Percentiles rank a stretch among this genome's conserved stretches.
These are phyloP conservation scores for Pythium brachiatum DNA, from an alignment of 352 stramenopile species.

Conservation along the genomic window DNA sequence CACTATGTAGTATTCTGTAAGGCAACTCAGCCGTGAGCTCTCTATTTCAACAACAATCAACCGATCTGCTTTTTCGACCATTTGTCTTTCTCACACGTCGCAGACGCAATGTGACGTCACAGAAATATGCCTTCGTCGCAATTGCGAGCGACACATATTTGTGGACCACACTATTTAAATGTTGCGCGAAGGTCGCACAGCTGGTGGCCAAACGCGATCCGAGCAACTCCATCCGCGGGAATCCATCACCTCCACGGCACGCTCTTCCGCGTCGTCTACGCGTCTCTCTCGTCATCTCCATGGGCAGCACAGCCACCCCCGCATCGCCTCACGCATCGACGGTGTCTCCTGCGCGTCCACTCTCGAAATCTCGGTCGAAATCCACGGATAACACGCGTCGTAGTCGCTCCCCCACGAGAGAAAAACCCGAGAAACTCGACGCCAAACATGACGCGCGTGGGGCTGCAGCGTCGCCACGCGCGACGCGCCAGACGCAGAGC, in stretches of 20 bases:
- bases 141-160: no score
- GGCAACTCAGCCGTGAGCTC: background rate
- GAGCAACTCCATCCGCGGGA: background rate
- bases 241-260: background rate
- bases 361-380: slow-evolving; percentile 17
- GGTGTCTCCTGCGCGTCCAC: background rate
- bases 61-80: no score
- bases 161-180: background rate
- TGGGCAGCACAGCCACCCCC: background rate
- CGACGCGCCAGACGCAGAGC: background rate
- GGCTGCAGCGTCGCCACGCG: background rate
- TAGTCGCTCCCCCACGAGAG: background rate
- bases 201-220: background rate
- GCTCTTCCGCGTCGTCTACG: background rate
- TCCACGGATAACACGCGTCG: background rate
- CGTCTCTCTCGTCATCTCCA: background rate
- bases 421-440: background rate
- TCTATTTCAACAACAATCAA: no score
- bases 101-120: no score
- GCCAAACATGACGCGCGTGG: background rate
- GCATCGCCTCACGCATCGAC: background rate
- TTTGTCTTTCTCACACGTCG: no score
- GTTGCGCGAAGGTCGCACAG: slow-evolving; percentile 4
- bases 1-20: background rate
- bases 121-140: no score